A percentile compares a stretch with the other conserved stretches of the same genome.
These are phyloP conservation scores for Lactifluus volemus DNA, from an alignment of 768 basidiomycete species.

Conservation along the genomic window DNA sequence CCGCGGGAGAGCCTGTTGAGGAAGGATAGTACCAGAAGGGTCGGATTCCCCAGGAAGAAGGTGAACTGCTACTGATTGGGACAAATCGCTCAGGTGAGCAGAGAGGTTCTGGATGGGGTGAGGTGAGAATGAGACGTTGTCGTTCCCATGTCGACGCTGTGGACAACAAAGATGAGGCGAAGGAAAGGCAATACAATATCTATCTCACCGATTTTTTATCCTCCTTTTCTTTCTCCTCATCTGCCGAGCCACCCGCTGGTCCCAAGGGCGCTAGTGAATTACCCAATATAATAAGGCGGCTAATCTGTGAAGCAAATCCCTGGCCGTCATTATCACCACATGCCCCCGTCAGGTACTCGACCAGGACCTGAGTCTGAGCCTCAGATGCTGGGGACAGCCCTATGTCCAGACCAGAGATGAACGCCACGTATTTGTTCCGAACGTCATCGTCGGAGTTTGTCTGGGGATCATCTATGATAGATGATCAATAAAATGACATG, in stretches of 20 bases:
- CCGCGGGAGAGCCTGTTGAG: constrained; percentile 88
- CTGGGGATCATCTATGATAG: neutral
- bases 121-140: constrained; percentile 56
- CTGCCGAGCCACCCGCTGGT: constrained; percentile 24
- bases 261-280: constrained; percentile 65
- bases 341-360: constrained; percentile 86
- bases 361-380: constrained; percentile 74
- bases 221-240: constrained; percentile 27
- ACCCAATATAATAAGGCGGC: constrained; percentile 82
- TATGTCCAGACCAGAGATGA: constrained; percentile 79
- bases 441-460: neutral
- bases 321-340: constrained; percentile 62
- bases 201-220: constrained; percentile 47
- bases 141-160: constrained; percentile 61
- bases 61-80: constrained; percentile 73
- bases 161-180: neutral
- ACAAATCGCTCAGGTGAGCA: constrained; percentile 63
- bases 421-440: constrained; percentile 65
- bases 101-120: constrained; percentile 69
- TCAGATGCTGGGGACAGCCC: constrained; percentile 55
- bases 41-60: constrained; percentile 83
- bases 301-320: constrained; percentile 57
- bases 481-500: constrained; percentile 11
- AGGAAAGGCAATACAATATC: neutral
- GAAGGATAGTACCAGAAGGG: constrained; percentile 81